Conservation (phyloP, 2,329 filamentous ascomycete species). For the Neonectria neomacrospora region DNA sequence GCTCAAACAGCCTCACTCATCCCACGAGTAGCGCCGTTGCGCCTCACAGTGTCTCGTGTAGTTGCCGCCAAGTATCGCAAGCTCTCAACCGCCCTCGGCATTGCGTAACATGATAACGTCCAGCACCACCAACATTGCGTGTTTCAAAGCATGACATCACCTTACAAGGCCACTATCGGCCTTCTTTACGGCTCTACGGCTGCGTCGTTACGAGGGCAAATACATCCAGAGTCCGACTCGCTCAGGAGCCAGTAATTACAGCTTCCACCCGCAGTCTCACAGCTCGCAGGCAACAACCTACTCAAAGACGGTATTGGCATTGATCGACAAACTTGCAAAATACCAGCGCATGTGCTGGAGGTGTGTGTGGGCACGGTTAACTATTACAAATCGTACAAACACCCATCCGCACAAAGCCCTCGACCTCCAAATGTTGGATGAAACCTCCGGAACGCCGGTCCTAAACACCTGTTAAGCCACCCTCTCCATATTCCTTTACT, state of each 20-base stretch:
- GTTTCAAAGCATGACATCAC: no score
- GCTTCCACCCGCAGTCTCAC: neutral
- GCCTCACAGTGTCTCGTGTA: constrained; percentile 13
- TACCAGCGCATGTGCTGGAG: constrained; percentile 1
- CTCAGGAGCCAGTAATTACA: neutral
- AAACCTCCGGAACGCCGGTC: constrained; percentile 24
- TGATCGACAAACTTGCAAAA: neutral
- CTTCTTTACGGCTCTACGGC: neutral
- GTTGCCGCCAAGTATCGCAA: constrained; percentile 17
- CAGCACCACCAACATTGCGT: constrained; percentile 7
- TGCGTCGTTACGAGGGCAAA: neutral
- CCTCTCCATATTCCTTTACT: constrained; percentile 17
- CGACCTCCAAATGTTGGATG: constrained; percentile 8
- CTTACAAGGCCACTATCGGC: neutral
- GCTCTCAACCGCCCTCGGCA: constrained; percentile 2
- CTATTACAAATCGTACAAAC: constrained; percentile 19
- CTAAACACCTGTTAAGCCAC: constrained; percentile 6
- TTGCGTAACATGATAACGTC: neutral
- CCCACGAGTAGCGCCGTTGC: constrained; percentile 5
- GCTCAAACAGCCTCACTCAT: constrained; percentile 23
- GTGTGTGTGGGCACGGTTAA: constrained; percentile 2
- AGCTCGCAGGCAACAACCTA: neutral
- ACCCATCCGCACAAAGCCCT: constrained; percentile 3
- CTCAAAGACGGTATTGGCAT: neutral
- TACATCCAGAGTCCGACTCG: neutral